Conservation (phyloP, 2,329 filamentous ascomycete genomes). For the Dothistroma septosporum region DNA sequence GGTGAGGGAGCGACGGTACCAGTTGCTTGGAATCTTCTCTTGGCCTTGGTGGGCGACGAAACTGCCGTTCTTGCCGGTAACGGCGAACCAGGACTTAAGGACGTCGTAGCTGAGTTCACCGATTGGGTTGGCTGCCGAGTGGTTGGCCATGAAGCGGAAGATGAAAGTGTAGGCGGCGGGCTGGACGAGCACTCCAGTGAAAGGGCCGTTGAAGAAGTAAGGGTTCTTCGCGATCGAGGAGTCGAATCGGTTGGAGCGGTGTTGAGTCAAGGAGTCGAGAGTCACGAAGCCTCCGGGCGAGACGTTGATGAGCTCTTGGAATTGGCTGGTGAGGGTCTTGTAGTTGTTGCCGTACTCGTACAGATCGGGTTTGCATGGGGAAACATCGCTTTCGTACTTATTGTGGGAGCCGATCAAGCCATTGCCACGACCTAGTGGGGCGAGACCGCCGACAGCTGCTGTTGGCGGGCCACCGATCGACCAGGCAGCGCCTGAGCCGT, state of each 20-base stretch:
- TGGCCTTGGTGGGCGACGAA: slow-evolving; percentile 31
- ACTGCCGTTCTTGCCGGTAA: slow-evolving; percentile 28
- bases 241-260: slow-evolving; percentile 11
- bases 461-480: slow-evolving; percentile 31
- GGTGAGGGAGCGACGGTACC: slow-evolving; percentile 26
- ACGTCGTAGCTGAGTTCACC: slow-evolving; percentile 32
- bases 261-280: slow-evolving; percentile 8
- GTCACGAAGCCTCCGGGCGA: slow-evolving; percentile 17
- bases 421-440: slow-evolving; percentile 11
- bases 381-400: slow-evolving; percentile 17
- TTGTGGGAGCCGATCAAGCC: slow-evolving; percentile 28
- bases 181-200: slow-evolving; percentile 20
- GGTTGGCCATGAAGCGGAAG: slow-evolving; percentile 35
- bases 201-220: slow-evolving; percentile 21
- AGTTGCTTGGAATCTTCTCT: slow-evolving; percentile 40
- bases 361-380: slow-evolving; percentile 32
- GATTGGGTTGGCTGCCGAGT: slow-evolving; percentile 31
- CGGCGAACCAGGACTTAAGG: slow-evolving; percentile 26
- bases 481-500: slow-evolving; percentile 31
- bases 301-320: slow-evolving; percentile 27
- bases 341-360: slow-evolving; percentile 29
- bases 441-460: slow-evolving; percentile 8
- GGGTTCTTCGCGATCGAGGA: slow-evolving; percentile 10
- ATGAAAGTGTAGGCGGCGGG: slow-evolving; percentile 31
- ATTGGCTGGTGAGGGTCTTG: slow-evolving; percentile 21